Base-by-base conservation (phyloP, 768 basidiomycete species). In the Suillus lakei region DNA sequence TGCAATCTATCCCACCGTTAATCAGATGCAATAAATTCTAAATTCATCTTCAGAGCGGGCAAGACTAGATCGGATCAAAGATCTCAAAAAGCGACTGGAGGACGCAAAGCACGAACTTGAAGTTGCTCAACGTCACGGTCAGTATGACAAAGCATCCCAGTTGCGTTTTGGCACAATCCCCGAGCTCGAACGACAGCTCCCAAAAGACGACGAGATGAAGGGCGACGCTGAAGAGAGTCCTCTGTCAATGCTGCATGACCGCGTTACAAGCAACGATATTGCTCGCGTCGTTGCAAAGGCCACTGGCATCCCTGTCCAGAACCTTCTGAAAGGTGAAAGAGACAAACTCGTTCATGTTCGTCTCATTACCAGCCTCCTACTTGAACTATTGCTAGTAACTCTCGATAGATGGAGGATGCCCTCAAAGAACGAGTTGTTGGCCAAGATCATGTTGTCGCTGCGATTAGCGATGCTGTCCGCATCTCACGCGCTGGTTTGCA, bases 401-500 rank as follows among this genome's bases (percentile, higher is more conserved):
- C 60, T 39, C 21, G 54, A 4, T 70, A 95, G 92, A 98, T 98
- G 95, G 96, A 98, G 75, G 90, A 92, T 39, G 79, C 84, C 0
- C 83, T 98, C 18, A 80, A 81, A 32, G 75, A 84, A 62, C 86
- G 93, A 0, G 91, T 99, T 9, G 90, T 99, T 4, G 96, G 97
- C 1, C 97, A 99, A 74, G 91, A 95, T 65, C 89, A 95, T 68
- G 92, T 95, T n/a, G 84, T 99, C 34, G 75, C 84, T 1, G 88
- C 95, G 5, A 88, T 98, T 68, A 90, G 91, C 64, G 92, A 98
- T 70, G 95, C 96, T 16, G 93, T 99, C 28, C 87, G 95, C 21
- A 92, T 98, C 60, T 97, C 95, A 36, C 88, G 96, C 59, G 93
- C 96, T 3, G 96, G 97, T 0, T 76, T 98, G 23, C 91, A 95